phyloP scores from a whole-genome alignment of 345 rosid species.

The Eucalyptus coolabah region DNA sequence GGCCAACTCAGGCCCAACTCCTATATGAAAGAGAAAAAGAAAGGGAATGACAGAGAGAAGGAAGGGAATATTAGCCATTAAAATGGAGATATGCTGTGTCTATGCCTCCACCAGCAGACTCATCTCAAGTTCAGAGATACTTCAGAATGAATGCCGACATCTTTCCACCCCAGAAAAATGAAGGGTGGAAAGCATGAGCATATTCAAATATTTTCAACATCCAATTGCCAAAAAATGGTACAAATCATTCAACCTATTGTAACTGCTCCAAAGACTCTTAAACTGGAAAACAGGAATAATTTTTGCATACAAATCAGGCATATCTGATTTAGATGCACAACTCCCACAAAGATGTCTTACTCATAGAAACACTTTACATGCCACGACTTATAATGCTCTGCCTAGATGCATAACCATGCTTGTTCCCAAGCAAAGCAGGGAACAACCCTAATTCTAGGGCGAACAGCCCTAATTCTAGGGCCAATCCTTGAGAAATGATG shows the following conservation, averaged over 20 bases:
- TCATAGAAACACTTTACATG: not conserved
- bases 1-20: conserved; percentile 1
- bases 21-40: not conserved
- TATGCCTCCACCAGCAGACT: not conserved
- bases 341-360: not conserved
- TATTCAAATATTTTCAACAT: not conserved
- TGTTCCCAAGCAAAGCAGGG: not conserved
- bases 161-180: not conserved
- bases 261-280: not conserved
- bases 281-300: not conserved
- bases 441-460: not conserved
- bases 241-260: not conserved
- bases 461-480: not conserved
- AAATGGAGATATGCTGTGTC: not conserved
- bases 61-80: not conserved
- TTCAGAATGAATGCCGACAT: not conserved
- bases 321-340: not conserved
- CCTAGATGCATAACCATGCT: not conserved
- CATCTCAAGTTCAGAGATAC: not conserved
- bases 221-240: not conserved
- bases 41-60: not conserved
- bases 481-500: not conserved
- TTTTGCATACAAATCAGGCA: not conserved
- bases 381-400: not conserved
- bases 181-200: not conserved